These are phyloP conservation scores for Amanita polypyramis DNA, from an alignment of 768 basidiomycete genomes.

Conservation along the genomic window DNA sequence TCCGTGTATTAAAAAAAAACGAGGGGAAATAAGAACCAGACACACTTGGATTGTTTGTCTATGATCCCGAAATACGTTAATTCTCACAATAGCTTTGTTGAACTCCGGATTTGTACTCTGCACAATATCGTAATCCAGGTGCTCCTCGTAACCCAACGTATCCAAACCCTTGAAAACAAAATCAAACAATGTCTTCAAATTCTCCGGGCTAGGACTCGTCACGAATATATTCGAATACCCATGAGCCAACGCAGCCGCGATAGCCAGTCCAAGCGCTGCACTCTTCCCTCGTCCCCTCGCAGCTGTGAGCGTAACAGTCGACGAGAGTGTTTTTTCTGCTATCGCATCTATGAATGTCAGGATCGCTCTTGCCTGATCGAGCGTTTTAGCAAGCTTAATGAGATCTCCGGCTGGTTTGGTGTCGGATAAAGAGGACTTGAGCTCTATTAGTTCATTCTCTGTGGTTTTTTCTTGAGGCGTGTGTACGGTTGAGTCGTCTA, in stretches of 20 bases:
- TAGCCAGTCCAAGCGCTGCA: conserved; percentile 89
- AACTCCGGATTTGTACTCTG: conserved; percentile 94
- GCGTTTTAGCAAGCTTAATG: conserved; percentile 80
- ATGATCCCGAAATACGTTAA: conserved; percentile 88
- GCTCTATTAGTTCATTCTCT: conserved; percentile 61
- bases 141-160: conserved; percentile 90
- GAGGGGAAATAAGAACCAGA: conserved; percentile 4
- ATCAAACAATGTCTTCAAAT: conserved; percentile 95
- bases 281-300: conserved; percentile 94
- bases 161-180: conserved; percentile 98
- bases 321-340: conserved; percentile 85
- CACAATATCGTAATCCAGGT: conserved; percentile 93
- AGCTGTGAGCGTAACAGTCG: conserved; percentile 92
- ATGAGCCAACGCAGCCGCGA: conserved; percentile 85
- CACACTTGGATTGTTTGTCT: conserved; percentile 92
- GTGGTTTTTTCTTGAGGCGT: conserved; percentile 16
- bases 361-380: conserved; percentile 91
- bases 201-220: conserved; percentile 95
- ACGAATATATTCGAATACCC: conserved; percentile 98
- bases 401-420: conserved; percentile 85
- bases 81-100: conserved; percentile 90
- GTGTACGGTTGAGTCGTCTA: conserved; percentile 33
- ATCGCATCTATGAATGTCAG: conserved; percentile 93
- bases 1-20: not conserved
- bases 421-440: conserved; percentile 70